phyloP scores from a whole-genome alignment of 257 asterid genomes.

The Henckelia pumila region DNA sequence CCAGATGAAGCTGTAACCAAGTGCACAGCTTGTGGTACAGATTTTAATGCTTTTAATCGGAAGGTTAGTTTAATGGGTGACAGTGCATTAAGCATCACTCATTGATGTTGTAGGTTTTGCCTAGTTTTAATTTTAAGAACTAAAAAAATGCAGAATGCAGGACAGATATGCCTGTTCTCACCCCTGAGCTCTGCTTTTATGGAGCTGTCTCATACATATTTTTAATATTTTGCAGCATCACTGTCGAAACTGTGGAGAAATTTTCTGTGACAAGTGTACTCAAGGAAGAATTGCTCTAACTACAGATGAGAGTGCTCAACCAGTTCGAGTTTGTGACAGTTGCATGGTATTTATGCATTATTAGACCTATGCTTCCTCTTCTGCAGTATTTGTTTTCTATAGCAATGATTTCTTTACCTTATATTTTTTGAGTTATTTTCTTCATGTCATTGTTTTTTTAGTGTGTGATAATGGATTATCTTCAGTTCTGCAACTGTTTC shows the following conservation, averaged over 20 bases:
- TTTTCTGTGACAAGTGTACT: slow-evolving; percentile 94
- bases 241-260: slow-evolving; percentile 90
- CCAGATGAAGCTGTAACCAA: slow-evolving; percentile 85
- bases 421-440: too few relatives aligned
- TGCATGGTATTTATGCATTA: slow-evolving; percentile 67
- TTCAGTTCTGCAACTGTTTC: too few relatives aligned
- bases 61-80: slow-evolving; percentile 42
- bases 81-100: neutral
- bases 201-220: neutral
- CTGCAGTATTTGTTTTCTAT: neutral
- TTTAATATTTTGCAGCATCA: slow-evolving; percentile 55
- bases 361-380: neutral
- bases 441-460: too few relatives aligned
- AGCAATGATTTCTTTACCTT: neutral
- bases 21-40: slow-evolving; percentile 62
- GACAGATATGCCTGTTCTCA: too few relatives aligned
- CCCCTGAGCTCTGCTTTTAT: slow-evolving; percentile 5
- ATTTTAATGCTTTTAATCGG: slow-evolving; percentile 74
- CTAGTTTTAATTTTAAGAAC: too few relatives aligned
- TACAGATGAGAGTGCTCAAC: slow-evolving; percentile 79
- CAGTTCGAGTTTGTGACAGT: slow-evolving; percentile 84
- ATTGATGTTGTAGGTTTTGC: neutral
- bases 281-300: slow-evolving; percentile 90
- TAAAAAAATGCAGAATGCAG: too few relatives aligned
- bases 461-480: too few relatives aligned